phyloP scores from a whole-genome alignment of 192 early-diverging fungal species.

The Backusella luteola region DNA sequence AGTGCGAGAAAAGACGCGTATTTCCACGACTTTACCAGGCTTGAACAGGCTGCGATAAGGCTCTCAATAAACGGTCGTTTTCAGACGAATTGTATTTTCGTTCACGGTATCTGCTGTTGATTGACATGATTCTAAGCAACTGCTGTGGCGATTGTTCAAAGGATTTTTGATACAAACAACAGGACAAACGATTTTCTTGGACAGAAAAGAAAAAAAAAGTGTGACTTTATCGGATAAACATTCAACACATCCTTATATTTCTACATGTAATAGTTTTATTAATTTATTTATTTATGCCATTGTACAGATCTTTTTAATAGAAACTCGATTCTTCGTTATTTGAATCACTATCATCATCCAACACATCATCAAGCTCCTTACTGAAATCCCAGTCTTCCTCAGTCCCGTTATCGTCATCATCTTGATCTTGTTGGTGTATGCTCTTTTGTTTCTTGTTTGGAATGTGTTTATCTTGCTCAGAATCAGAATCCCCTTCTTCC shows the following conservation, averaged over 20 bases:
- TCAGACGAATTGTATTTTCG: conserved; percentile 21
- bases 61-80: conserved; percentile 22
- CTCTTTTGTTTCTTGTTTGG: background rate
- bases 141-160: background rate
- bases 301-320: background rate
- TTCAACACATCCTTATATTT: no score
- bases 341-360: background rate
- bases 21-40: conserved; percentile 16
- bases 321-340: background rate
- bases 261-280: background rate
- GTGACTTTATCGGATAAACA: no score
- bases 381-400: background rate
- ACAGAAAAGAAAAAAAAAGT: no score
- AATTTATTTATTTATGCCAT: background rate
- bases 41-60: conserved; percentile 27
- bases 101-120: conserved; percentile 18
- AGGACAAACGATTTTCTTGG: no score
- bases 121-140: conserved; percentile 13
- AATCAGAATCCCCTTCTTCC: background rate
- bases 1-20: background rate
- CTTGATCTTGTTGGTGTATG: background rate
- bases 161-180: background rate
- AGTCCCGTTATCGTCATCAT: background rate
- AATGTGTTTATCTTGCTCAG: background rate
- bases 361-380: background rate